phyloP scores from a whole-genome alignment of 306 rosid species.

The Datisca glomerata region DNA sequence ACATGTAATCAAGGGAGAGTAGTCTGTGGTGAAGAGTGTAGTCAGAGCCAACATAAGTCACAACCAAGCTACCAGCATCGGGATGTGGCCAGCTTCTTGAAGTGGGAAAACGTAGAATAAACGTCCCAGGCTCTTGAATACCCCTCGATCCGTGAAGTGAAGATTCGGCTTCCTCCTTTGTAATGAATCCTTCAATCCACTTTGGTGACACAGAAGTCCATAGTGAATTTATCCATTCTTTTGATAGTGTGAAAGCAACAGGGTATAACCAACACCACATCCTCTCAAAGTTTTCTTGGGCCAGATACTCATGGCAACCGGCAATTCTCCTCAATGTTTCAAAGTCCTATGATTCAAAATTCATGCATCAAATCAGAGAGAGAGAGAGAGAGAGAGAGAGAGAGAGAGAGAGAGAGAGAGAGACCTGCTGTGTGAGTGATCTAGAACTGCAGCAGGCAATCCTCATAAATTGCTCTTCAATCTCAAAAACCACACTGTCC shows the following conservation, averaged over 20 bases:
- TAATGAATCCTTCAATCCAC: conserved; percentile 96
- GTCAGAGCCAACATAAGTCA: conserved; percentile 62
- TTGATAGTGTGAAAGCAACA: conserved; percentile 61
- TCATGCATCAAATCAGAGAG: not conserved
- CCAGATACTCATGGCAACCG: conserved; percentile 60
- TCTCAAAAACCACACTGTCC: conserved; percentile 52
- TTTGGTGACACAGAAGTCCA: conserved; percentile 80
- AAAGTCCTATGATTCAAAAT: conserved; percentile 45
- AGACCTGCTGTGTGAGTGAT: conserved; percentile 70
- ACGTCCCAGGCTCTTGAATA: conserved; percentile 83
- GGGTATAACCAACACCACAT: conserved; percentile 99
- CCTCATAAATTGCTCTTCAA: conserved; percentile 72
- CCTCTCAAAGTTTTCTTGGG: conserved; percentile 72
- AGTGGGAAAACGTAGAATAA: conserved; percentile 83
- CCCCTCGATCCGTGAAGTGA: conserved; percentile 81
- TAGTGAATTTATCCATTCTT: conserved; percentile 50
- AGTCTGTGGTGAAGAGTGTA: conserved; percentile 60
- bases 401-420: conserved; percentile 8
- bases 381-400: not conserved
- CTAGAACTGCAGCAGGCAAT: conserved; percentile 62
- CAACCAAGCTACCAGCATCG: conserved; percentile 82
- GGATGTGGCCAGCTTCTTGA: conserved; percentile 99
- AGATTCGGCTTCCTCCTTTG: conserved; percentile 86
- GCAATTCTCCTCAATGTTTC: conserved; percentile 71
- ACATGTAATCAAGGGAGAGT: conserved; percentile 47